Percentiles rank a stretch among this genome's conserved stretches.
Evolutionary conservation across 306 rosid genomes (phyloP).

Genomic region (Cajanus cajan): DNA sequence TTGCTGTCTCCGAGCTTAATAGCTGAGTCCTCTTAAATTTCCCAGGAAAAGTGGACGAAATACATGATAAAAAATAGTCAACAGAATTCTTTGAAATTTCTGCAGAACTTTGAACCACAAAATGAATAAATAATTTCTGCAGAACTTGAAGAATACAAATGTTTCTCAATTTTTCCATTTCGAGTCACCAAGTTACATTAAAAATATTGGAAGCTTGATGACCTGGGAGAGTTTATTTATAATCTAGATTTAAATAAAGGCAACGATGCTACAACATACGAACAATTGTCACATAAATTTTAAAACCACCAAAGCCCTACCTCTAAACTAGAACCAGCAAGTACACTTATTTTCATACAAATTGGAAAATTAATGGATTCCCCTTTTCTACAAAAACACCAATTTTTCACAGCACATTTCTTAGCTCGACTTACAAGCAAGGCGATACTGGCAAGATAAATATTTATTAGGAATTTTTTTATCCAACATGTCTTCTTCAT

Average conservation of each 20-base stretch:
- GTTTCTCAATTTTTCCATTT: no score
- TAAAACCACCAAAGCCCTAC: not conserved
- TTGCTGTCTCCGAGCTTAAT: not conserved
- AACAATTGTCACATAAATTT: not conserved
- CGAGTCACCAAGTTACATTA: not conserved
- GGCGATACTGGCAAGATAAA: not conserved
- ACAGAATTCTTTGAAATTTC: not conserved
- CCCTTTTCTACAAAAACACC: not conserved
- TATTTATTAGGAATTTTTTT: not conserved
- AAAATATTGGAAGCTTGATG: not conserved
- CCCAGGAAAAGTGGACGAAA: not conserved
- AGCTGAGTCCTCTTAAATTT: not conserved
- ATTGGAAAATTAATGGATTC: no score
- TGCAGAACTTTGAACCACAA: not conserved
- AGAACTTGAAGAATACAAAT: no score
- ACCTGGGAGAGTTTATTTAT: not conserved
- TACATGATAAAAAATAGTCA: not conserved
- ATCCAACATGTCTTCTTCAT: not conserved
- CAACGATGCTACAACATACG: not conserved
- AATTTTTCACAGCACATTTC: not conserved
- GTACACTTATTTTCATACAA: no score
- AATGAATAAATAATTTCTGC: not conserved
- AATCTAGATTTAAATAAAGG: not conserved
- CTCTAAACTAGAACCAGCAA: no score
- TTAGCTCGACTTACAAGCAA: not conserved